phyloP scores from a whole-genome alignment of 176 grass and related monocot species.

The Otatea glauca region DNA sequence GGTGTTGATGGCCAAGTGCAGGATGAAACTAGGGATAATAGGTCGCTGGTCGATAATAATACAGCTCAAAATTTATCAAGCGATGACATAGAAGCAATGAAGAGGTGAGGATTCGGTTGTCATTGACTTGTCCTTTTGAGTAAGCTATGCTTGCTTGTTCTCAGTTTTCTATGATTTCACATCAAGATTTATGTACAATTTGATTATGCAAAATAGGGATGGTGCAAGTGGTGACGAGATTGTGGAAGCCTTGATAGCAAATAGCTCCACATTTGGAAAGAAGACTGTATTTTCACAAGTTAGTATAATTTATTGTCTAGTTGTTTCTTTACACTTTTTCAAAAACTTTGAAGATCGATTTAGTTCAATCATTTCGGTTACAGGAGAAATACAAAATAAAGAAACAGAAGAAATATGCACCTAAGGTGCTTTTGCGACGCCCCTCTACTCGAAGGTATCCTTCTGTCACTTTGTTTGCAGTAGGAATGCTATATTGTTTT shows the following conservation, averaged over 20 bases:
- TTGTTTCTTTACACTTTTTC: conserved; percentile 1
- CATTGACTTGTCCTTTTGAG: neutral
- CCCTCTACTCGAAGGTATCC: conserved; percentile 75
- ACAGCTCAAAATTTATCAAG: conserved; percentile 88
- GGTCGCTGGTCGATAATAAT: conserved; percentile 88
- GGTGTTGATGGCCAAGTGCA: conserved; percentile 35
- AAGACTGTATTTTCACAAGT: conserved; percentile 95
- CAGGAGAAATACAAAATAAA: conserved; percentile 99
- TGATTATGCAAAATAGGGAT: conserved; percentile 52
- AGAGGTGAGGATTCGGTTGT: conserved; percentile 54
- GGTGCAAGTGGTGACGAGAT: conserved; percentile 83
- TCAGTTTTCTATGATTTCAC: neutral
- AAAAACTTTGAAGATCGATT: conserved; percentile 17
- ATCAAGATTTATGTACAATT: neutral
- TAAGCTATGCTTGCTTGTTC: neutral
- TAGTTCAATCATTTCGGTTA: conserved; percentile 1
- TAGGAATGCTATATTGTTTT: neutral
- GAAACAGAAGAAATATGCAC: conserved; percentile 99
- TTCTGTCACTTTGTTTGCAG: neutral
- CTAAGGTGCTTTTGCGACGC: conserved; percentile 86
- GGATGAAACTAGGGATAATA: conserved; percentile 78
- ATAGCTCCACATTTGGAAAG: conserved; percentile 82
- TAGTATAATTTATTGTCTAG: neutral
- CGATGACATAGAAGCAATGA: conserved; percentile 89
- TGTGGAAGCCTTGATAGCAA: conserved; percentile 90